Base-by-base conservation (phyloP, 345 rosid species). In the Bruguiera gymnorhiza region DNA sequence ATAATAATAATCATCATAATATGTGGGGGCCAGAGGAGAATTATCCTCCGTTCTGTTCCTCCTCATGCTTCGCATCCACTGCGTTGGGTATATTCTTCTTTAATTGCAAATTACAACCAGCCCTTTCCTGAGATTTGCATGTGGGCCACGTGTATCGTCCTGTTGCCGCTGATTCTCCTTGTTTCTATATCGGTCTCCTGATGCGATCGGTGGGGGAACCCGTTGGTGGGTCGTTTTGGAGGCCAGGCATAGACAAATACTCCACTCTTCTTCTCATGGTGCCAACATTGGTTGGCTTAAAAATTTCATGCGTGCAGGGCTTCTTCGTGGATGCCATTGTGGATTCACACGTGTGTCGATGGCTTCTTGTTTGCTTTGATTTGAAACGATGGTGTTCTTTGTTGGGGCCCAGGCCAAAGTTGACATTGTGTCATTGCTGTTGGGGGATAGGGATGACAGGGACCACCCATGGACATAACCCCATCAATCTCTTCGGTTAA, bases 61-160 rank as follows among this genome's bases (percentile, higher is more conserved):
- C 76, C 83, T 83, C 69, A 80, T 86, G 76, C 36, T 72, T 69
- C 71, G 64, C 82, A 81, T 4, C 87, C 87, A 75, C 86, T 78
- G 77, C 2, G 53, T 53, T 53, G 50, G 62, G 69, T 70, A 72
- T 83, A 76, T 79, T 79, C 76, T 79, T 79, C 84, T 75, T 56
- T 70, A 39, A 11, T 68, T 67, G 69, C 52, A 21, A 39, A 11
- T 68, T 67, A 71, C 52, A 16, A n/a, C 29, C 23, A 57, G 66
- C 58, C 63, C 64, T 55, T 61, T 46, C 65, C 19, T 34, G 36
- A 8, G 74, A 83, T 83, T 70, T 86, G 87, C 82, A 80, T 84
- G 90, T 79, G 83, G 76, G 82, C 87, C 86, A 79, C 85, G 82
- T 86, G 85, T 78, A 73, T 30, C 60, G 69, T 66, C 78, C 13